These are phyloP conservation scores for Phytopythium oedochilum DNA, from an alignment of 352 stramenopile genomes.

Conservation along the genomic window DNA sequence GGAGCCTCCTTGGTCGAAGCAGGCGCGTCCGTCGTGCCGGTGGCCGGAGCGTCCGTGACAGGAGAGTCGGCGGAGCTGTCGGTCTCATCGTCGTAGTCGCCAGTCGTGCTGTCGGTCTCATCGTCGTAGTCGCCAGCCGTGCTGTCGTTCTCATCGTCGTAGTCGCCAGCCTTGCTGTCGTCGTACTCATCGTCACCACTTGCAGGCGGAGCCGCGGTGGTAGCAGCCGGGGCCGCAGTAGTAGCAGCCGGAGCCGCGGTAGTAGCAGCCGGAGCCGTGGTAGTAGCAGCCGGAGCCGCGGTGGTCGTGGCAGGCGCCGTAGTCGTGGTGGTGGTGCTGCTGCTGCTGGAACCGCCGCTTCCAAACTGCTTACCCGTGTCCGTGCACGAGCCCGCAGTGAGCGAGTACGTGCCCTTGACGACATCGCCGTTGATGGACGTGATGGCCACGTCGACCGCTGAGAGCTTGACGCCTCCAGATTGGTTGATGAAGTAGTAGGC, in stretches of 20 bases:
- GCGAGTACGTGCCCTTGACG: constrained; percentile 47
- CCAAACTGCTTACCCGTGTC: constrained; percentile 30
- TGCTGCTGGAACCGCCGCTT: constrained; percentile 7
- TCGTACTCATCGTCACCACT: background rate
- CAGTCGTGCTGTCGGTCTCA: too few relatives aligned
- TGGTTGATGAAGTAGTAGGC: constrained; percentile 64
- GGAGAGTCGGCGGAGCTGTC: background rate
- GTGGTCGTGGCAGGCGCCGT: constrained; percentile 13
- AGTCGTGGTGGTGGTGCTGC: constrained; percentile 6
- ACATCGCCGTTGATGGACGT: constrained; percentile 51
- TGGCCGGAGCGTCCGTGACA: background rate
- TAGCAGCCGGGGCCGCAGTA: constrained; percentile 2
- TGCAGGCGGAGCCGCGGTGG: background rate
- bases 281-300: constrained; percentile 3
- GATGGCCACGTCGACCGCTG: constrained; percentile 37
- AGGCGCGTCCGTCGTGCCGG: background rate
- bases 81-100: constrained; percentile 4
- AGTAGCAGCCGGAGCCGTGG: constrained; percentile 2
- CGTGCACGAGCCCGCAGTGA: constrained; percentile 24
- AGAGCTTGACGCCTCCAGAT: constrained; percentile 22
- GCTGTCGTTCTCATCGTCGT: constrained; percentile 2
- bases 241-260: constrained; percentile 1
- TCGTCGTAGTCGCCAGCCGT: constrained; percentile 1
- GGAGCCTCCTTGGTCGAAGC: background rate
- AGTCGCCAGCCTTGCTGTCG: background rate